Evolutionary conservation across 2,329 filamentous ascomycete species (phyloP), one percentile per base, ranked within the genome.

Genomic region (Akanthomyces lecanii): DNA sequence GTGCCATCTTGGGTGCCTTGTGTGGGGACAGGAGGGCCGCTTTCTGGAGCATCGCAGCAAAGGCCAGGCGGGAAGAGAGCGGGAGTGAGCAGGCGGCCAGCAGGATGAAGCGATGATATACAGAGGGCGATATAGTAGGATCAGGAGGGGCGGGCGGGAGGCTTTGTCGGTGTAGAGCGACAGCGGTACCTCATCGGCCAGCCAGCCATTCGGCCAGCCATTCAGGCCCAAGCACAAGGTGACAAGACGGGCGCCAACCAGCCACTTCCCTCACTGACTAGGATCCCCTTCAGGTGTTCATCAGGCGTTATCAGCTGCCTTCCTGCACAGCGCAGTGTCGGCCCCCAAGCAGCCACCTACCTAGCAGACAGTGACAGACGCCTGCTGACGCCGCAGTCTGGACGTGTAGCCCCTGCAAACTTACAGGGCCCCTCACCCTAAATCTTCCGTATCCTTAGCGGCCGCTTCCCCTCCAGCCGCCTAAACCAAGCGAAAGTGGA

Each of bases 21-120:
- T 53, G 58, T 53, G 58, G 58, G 57, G 58, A 38, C 48, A 61
- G 30, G 57, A 61, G 57, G 48, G 30, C 58, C 58, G 47, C 58
- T 48, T 45, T 61, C 50, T 61, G 58, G 58, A 61, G 58, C 48
- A 53, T 30, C 48, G 47, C 57, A 33, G 40, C 38, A 28, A 36
- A 11, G 42, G 14, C 12, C 42, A 59, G n/a, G 56, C 33, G 56
- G 38, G 47, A 30, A 11, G 33, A 5, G 25, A 14, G 25, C 28
- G 42, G 21, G 50, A 40, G 30, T 18, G 23, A 50, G 55, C 42
- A 58, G 18, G 30, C 21, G 25, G 23, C 57, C 23, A 40, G 56
- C 56, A 60, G 51, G 18, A 16, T 25, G 23, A 53, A 25, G 45
- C 58, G 40, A n/a, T 4, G 44, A 11, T 47, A 30, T 51, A 23